Percentiles rank a stretch among this genome's conserved stretches.
Evolutionary conservation across 1,284 basidiomycete species (phyloP).

Genomic region (Coniferiporia sulphurascens): DNA sequence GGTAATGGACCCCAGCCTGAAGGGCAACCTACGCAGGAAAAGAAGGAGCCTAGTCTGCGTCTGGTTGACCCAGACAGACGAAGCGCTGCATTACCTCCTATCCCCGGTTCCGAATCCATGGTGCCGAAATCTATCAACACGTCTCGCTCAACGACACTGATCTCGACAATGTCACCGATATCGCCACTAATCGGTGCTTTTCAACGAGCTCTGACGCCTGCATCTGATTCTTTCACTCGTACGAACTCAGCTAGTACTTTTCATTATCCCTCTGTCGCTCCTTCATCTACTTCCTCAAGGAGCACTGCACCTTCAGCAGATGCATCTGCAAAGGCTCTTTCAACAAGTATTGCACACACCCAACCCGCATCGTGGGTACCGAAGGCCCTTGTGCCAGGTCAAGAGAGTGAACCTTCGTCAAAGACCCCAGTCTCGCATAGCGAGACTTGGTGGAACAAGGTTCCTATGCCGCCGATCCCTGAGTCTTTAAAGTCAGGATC

Average conservation of each 20-base stretch:
- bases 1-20: not conserved
- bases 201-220: not conserved
- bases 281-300: conserved; percentile 1
- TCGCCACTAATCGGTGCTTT: conserved; percentile 9
- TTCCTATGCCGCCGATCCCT: conserved; percentile 15
- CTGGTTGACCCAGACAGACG: conserved; percentile 4
- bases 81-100: conserved; percentile 8
- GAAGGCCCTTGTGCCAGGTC: not conserved
- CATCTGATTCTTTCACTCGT: not conserved
- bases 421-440: not conserved
- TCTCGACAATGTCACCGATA: not conserved
- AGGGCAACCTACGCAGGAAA: not conserved
- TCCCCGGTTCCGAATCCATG: not conserved
- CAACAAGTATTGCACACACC: not conserved
- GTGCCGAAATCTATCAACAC: not conserved
- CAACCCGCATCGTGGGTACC: not conserved
- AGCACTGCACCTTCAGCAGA: not conserved
- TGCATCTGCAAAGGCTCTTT: not conserved
- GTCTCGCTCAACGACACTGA: not conserved
- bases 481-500: conserved; percentile 13
- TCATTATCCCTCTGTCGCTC: conserved; percentile 12
- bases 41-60: not conserved
- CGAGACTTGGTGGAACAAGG: conserved; percentile 9
- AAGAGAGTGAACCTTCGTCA: not conserved
- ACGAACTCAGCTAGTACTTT: conserved; percentile 3